Evolutionary conservation across 768 basidiomycete species (phyloP).

Genomic region (Naganishia vishniacii): DNA sequence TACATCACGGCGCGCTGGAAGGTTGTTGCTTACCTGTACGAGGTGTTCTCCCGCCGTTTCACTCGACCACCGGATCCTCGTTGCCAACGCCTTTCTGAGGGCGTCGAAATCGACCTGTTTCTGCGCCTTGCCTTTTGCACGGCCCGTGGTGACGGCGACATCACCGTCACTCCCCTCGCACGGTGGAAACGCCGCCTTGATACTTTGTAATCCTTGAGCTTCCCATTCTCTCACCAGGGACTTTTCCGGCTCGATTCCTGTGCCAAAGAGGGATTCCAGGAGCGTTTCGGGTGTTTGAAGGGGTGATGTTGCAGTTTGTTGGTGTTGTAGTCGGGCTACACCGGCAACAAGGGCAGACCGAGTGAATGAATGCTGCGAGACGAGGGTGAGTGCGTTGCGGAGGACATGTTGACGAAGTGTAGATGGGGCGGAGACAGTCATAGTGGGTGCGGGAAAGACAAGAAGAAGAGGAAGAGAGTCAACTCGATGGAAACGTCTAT

Average conservation of each 20-base stretch:
- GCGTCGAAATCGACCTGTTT: constrained; percentile 10
- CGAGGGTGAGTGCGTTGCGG: background rate
- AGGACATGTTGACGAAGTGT: constrained; percentile 2
- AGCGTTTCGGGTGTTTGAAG: background rate
- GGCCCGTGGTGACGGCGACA: background rate
- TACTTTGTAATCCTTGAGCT: background rate
- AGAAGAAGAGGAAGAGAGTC: too few species aligned
- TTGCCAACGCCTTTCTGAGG: background rate
- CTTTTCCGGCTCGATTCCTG: constrained; percentile 9
- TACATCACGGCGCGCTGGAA: background rate
- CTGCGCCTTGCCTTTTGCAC: constrained; percentile 1
- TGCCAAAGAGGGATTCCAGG: constrained; percentile 2
- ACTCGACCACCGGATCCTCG: constrained; percentile 13
- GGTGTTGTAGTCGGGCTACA: background rate
- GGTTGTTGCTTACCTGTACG: background rate
- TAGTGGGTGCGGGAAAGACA: background rate
- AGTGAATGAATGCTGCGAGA: constrained; percentile 5
- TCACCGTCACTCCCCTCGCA: background rate
- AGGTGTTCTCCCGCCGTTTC: constrained; percentile 16
- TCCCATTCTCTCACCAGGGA: constrained; percentile 10
- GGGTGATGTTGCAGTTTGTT: background rate
- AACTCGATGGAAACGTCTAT: too few species aligned
- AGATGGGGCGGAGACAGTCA: background rate
- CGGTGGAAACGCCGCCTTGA: background rate
- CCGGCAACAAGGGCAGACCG: background rate